Evolutionary conservation across 2,329 filamentous ascomycete species (phyloP), one percentile per base, ranked within the genome.

Genomic region (Alternaria sp.): DNA sequence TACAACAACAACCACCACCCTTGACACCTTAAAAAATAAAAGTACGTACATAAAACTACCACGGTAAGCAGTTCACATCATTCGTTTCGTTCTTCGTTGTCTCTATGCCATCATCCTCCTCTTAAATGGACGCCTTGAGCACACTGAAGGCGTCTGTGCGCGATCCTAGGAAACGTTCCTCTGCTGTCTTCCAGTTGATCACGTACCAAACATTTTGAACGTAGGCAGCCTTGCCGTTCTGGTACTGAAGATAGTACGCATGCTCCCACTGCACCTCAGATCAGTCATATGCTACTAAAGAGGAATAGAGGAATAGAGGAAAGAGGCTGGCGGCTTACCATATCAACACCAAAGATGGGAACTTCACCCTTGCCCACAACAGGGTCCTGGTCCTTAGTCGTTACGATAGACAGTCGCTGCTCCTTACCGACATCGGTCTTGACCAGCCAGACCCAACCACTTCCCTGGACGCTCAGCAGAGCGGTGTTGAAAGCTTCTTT

Each of bases 391-490:
- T 96, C 92, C 76, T 92, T 92, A n/a, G 90, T 93, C 0, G 89
- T 92, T 8, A 90, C 83, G 65, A 96, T 91, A 56, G 87, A 84
- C 65, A 96, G 77, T 41, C 75, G 62, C 36, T 72, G 68, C 50
- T 77, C 73, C 39, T 79, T 80, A 41, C 86, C 88, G 1, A 80
- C 84, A 3, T 82, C 80, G 51, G 89, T 85, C 72, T 88, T 88
- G 54, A 95, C 86, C 6, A 96, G 81, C 92, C 92, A 96, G 0
- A 90, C 91, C 92, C 92, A 96, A 4, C 92, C 92, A 66, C 90
- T 93, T 0, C 92, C 92, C 77, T 94, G 91, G 34, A 96, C 85
- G 0, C 84, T 86, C 0, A 94, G 79, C 3, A 95, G 81, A 0
- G 85, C 83, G 14, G 85, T 79, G 5, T 83, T 83, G 76, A 96